Base-by-base conservation (phyloP, 257 asterid genomes). In the Gentiana straminea region DNA sequence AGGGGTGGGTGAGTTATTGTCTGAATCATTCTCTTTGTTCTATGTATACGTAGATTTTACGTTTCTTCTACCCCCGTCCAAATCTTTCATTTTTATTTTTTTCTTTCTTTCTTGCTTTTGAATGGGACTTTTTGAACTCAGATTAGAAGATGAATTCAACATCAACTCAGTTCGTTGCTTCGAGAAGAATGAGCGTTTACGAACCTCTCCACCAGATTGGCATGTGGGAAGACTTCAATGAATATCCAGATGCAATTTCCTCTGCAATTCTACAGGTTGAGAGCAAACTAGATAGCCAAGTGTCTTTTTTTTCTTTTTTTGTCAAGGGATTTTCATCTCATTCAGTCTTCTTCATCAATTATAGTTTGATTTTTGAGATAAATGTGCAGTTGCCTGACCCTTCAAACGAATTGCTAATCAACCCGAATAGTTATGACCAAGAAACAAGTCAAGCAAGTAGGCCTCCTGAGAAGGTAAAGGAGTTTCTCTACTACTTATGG, bases 191-290 rank as follows among this genome's bases (percentile, higher is more conserved):
- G 93, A 94, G 88, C 41, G 55, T 86, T 54, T 89, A 75, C 33
- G 95, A 89, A 35, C 82, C 92, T 1, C 67, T 78, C 48, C 89
- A 77, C 60, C 95, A 79, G 58, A 65, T 86, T 70, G 71, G 71
- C 59, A 80, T 75, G 86, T 89, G 97, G 95, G 84, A 66, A 47
- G 95, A 86, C 56, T 89, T 83, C 65, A 69, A 68, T 72, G 78
- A 75, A 49, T 84, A 66, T 70, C 61, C 75, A 35, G 77, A 71
- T 15, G 32, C 79, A 35, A 60, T 83, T 69, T 70, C 84, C 13
- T 13, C 60, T n/a, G 10, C 60, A 55, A 66, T 81, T 73, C 69
- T 79, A 33, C 84, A 81, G 33, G 73, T 77, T 58, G 80, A 75
- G 54, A 58, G 78, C 48, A 81, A 75, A 56, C 70, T 78, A 33